Base-by-base conservation (phyloP, 768 basidiomycete genomes). In the Pleurotus eryngii region DNA sequence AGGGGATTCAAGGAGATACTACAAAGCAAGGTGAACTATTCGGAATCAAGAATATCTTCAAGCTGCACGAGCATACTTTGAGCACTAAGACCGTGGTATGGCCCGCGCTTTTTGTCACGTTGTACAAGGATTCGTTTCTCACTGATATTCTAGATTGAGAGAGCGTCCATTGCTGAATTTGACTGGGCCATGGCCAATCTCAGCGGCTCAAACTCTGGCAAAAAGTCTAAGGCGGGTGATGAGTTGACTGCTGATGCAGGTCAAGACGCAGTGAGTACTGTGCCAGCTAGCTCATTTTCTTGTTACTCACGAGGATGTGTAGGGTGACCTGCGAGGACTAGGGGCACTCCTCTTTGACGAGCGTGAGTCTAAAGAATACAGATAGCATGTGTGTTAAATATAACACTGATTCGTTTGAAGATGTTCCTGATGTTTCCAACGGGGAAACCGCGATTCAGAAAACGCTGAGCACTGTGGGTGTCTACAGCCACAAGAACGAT, bases 21-120 rank as follows among this genome's bases (percentile, higher is more conserved):
- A 71, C 68, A 1, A 83, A 84, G 64, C 84, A 86, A 64, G 93
- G 92, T 27, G 92, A 95, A 64, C 78, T 95, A 2, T 95, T 92
- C 63, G 93, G 93, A 3, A 75, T 89, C 47, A 83, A 86, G 65
- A 95, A 95, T 63, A 90, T 95, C 37, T 94, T 95, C 72, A 83
- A 77, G 61, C 74, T 94, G 26, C 84, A 90, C 59, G 89, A 90
- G 64, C 75, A 77, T 58, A 83, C 77, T 14, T 73, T 87, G 7
- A 81, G 87, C 38, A 93, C 90, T 0, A 90, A 92, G 69, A 78
- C 81, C 69, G 80, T 84, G 58, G 91, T 91, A 73, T 57, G 82
- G 68, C 5, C 37, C 30, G 17, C 11, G 17, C 35, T 7, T 22
- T 12, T 48, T 35, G 40, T 2, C 20, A n/a, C 15, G 15, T 46